phyloP scores from a whole-genome alignment of 2,329 filamentous ascomycete genomes.

The Helicocarpus griseus region DNA sequence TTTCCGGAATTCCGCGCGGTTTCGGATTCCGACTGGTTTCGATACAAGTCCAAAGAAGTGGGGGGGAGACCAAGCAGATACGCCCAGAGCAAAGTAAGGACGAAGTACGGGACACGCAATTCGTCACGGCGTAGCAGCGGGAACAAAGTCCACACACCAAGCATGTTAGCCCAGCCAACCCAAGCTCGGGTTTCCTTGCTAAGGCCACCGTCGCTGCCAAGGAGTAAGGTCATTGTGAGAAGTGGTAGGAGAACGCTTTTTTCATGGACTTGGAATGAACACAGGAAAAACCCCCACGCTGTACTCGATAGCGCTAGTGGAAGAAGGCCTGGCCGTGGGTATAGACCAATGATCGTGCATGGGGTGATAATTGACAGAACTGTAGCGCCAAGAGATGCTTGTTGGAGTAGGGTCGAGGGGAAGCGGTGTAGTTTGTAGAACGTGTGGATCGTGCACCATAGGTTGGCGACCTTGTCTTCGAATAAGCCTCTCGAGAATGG shows the following conservation, averaged over 20 bases:
- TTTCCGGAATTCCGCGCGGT: slow-evolving; percentile 34
- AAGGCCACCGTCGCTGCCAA: slow-evolving; percentile 69
- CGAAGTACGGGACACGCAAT: slow-evolving; percentile 71
- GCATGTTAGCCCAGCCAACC: slow-evolving; percentile 91
- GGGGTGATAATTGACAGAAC: slow-evolving; percentile 67
- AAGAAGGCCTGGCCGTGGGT: slow-evolving; percentile 65
- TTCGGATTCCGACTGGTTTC: slow-evolving; percentile 32
- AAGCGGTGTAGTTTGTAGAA: slow-evolving; percentile 79
- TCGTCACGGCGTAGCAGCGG: slow-evolving; percentile 80
- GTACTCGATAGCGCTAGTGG: slow-evolving; percentile 73
- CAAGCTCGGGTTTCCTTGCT: slow-evolving; percentile 69
- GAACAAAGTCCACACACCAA: slow-evolving; percentile 89
- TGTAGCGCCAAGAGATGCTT: slow-evolving; percentile 64
- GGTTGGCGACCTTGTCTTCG: slow-evolving; percentile 97
- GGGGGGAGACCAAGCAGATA: slow-evolving; percentile 84
- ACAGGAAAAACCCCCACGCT: slow-evolving; percentile 95
- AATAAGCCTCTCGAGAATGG: slow-evolving; percentile 93
- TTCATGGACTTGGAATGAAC: slow-evolving; percentile 96
- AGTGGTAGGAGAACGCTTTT: slow-evolving; percentile 91
- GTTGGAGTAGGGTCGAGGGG: slow-evolving; percentile 61
- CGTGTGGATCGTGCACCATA: slow-evolving; percentile 90
- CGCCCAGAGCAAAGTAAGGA: slow-evolving; percentile 79
- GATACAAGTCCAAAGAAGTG: slow-evolving; percentile 59
- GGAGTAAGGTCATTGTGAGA: slow-evolving; percentile 81
- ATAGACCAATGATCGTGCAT: slow-evolving; percentile 68